Evolutionary conservation across 2,329 filamentous ascomycete species (phyloP), one percentile per base, ranked within the genome.

Genomic region (Aspergillus flavus): DNA sequence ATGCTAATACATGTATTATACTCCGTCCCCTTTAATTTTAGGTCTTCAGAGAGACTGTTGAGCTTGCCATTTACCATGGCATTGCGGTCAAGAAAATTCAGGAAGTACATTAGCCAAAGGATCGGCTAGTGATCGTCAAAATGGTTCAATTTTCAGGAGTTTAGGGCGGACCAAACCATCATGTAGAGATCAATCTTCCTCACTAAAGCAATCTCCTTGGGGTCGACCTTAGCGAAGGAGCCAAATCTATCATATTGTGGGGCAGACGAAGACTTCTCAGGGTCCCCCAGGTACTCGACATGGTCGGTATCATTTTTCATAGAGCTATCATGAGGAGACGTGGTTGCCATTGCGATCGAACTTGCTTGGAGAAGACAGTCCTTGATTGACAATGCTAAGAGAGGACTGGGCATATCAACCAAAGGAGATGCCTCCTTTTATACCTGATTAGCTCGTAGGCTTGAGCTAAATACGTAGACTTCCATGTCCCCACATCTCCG

Each of bases 1-100:
- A 81, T 79, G 26, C 74, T 77, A n/a, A 81, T 76, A 59, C 75
- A 76, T n/a, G 80, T 81, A 63, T 81, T 75, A 66, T 80, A 82
- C 65, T 82, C 76, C 7, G 77, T 79, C 7, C 79, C 80, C 2
- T 73, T 75, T 67, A 84, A 72, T 9, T 75, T 72, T 19, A 83
- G 72, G 53, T 85, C 82, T 26, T 61, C 26, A 2, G 43, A 32
- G 3, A 64, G 46, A 23, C 62, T 61, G 36, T 63, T 64, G 16
- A 66, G 45, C 12, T 69, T 65, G 34, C 64, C 69, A 34, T 68
- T 65, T 23, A 66, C 69, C 23, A 71, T 68, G 19, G 65, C 66
- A 57, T 69, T 69, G n/a, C 68, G 66, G 41, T 71, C 69, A 12
- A 71, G 61, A 19, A 68, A 71, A 59, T 69, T 68, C 16, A 69